These are phyloP conservation scores for Metschnikowia lochheadii DNA, from an alignment of 805 yeast genomes.

Conservation along the genomic window DNA sequence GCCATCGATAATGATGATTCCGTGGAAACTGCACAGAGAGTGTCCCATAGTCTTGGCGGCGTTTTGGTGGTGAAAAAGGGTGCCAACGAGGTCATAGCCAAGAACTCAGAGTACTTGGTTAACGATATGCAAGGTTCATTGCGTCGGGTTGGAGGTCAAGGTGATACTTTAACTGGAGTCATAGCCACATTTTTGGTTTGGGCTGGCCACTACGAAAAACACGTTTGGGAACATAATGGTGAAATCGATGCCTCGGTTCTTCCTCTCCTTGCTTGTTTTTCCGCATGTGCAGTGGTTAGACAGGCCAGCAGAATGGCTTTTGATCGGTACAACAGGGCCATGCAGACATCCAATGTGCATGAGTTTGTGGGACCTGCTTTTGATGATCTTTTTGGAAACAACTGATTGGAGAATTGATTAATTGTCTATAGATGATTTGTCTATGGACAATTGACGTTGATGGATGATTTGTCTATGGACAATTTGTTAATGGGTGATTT, in stretches of 20 bases:
- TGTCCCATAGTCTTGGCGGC: slow-evolving; percentile 52
- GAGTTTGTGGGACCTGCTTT: slow-evolving; percentile 63
- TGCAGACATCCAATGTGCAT: slow-evolving; percentile 84
- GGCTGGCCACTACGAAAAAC: slow-evolving; percentile 60
- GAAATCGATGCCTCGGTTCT: slow-evolving; percentile 28
- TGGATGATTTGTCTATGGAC: neutral
- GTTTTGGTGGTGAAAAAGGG: slow-evolving; percentile 77
- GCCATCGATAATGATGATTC: slow-evolving; percentile 27
- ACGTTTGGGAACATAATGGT: slow-evolving; percentile 49
- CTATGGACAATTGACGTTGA: too few relatives aligned
- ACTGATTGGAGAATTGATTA: neutral
- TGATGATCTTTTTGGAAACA: slow-evolving; percentile 37
- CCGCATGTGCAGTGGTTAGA: slow-evolving; percentile 67
- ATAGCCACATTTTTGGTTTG: slow-evolving; percentile 81
- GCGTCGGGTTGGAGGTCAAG: slow-evolving; percentile 94
- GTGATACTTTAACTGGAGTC: slow-evolving; percentile 86
- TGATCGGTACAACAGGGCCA: slow-evolving; percentile 60
- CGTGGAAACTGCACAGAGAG: slow-evolving; percentile 29
- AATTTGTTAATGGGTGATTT: neutral
- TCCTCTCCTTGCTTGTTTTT: slow-evolving; percentile 57
- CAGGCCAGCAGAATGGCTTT: slow-evolving; percentile 64
- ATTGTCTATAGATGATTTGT: neutral
- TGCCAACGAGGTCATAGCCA: slow-evolving; percentile 55
- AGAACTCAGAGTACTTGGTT: slow-evolving; percentile 38
- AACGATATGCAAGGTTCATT: slow-evolving; percentile 57